Conservation (phyloP, 2,329 filamentous ascomycete genomes). For the Geoglossum cookeanum region DNA sequence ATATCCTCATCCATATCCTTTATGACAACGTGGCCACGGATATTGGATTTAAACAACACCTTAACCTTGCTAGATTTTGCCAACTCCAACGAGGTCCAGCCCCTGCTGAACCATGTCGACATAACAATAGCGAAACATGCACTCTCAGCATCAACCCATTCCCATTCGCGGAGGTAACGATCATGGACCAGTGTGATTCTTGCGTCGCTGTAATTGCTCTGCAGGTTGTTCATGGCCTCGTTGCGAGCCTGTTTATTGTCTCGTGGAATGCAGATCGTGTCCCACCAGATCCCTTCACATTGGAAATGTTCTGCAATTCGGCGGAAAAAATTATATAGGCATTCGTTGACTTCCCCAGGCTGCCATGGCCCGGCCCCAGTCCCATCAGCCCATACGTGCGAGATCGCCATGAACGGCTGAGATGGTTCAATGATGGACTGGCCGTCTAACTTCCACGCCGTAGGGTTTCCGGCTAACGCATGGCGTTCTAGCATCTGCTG, state of each 20-base stretch:
- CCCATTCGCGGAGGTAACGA: not conserved
- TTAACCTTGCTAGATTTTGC: not conserved
- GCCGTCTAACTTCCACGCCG: not conserved
- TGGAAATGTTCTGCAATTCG: slow-evolving; percentile 7
- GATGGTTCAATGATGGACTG: slow-evolving; percentile 27
- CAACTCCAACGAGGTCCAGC: not conserved
- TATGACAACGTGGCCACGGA: slow-evolving; percentile 9
- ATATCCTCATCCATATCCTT: slow-evolving; percentile 14
- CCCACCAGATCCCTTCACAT: slow-evolving; percentile 17
- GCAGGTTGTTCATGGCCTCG: slow-evolving; percentile 12
- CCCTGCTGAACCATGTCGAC: not conserved
- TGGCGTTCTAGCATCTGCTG: not conserved
- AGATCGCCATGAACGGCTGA: slow-evolving; percentile 20
- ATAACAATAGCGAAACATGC: not conserved
- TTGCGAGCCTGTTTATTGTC: slow-evolving; percentile 7
- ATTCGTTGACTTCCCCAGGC: slow-evolving; percentile 14
- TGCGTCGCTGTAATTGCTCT: slow-evolving; percentile 12
- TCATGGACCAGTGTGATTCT: slow-evolving; percentile 9
- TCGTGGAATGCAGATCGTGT: slow-evolving; percentile 14
- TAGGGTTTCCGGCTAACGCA: not conserved
- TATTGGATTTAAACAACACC: not conserved
- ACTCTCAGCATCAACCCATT: not conserved
- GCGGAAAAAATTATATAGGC: slow-evolving; percentile 13
- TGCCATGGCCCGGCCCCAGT: slow-evolving; percentile 12
- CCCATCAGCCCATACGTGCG: slow-evolving; percentile 17